Conservation (phyloP, 2,329 filamentous ascomycete genomes). For the Harringtonia lauricola region DNA sequence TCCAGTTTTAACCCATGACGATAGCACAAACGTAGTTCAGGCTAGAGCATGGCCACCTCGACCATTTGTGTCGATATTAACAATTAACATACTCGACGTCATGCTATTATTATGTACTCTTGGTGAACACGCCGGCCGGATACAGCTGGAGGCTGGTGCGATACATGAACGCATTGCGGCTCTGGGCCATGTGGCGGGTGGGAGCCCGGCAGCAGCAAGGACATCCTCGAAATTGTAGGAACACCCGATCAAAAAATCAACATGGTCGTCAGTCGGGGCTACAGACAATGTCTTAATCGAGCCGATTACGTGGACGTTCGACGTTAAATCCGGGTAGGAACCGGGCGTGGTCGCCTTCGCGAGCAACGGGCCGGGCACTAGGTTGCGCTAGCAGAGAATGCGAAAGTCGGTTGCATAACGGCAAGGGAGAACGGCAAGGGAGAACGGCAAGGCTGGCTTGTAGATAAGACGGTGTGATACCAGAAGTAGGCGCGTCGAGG, state of each 20-base stretch:
- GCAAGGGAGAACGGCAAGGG: conserved; percentile 45
- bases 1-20: no score
- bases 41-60: no score
- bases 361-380: conserved; percentile 50
- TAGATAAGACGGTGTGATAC: conserved; percentile 41
- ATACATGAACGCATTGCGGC: conserved; percentile 51
- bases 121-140: conserved; percentile 46
- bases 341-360: conserved; percentile 37
- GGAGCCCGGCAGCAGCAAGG: conserved; percentile 35
- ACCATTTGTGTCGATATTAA: no score
- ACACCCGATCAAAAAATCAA: conserved; percentile 53
- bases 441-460: conserved; percentile 53
- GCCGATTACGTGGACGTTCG: conserved; percentile 8
- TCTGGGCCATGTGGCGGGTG: conserved; percentile 33
- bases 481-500: conserved; percentile 30
- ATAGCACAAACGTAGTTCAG: no score
- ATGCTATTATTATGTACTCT: conserved; percentile 37
- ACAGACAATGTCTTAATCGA: conserved; percentile 13
- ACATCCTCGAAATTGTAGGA: conserved; percentile 53
- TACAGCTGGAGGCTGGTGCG: conserved; percentile 42
- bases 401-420: conserved; percentile 47
- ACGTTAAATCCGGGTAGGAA: conserved; percentile 16
- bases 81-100: no score
- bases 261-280: conserved; percentile 39
- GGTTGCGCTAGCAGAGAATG: conserved; percentile 46